Evolutionary conservation across 106 monocot genomes (phyloP), one percentile per base, ranked within the genome.

Genomic region (Vanilla planifolia): DNA sequence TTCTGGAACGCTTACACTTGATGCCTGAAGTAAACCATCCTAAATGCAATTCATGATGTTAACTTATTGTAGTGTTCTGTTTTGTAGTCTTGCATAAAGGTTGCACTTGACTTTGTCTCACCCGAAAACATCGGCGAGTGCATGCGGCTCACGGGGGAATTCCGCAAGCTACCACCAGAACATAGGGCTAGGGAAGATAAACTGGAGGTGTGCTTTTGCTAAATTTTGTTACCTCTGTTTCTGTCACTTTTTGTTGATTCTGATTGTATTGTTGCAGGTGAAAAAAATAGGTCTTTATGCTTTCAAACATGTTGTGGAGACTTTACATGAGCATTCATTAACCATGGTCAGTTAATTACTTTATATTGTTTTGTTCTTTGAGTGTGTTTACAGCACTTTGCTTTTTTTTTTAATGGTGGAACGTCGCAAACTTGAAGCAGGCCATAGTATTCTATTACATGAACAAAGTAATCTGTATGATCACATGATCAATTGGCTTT

Each of bases 61-160:
- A 2, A 24, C 25, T 2, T 23, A 48, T 48, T 25, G 25, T 37
- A 34, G 36, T 11, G 10, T 47, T 35, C 14, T 43, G 3, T 68
- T 8, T 47, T 39, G 19, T 58, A 80, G 80, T 80, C 80, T 34
- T 80, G 80, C 71, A 80, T 71, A 61, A 80, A 76, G 42, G 80
- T 80, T 30, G 80, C 75, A 2, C 60, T 80, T 11, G 68, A 80
- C 33, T 80, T 80, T 51, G 71, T 80, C 33, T 80, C 80, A 20
- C 80, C 80, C 16, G 80, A 80, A 59, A 80, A 75, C 43, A 33
- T 71, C 13, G 29, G 34, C 4, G 75, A 80, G 21, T 76, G 75
- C 36, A 13, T 80, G 14, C 43, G 62, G 20, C 16, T 80, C 43
- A 72, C 75, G 0, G 68, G 51, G 47, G 75, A 80, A 71, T 72